Evolutionary conservation across 768 basidiomycete genomes (phyloP).

Genomic region (Cyclocybe cylindracea): DNA sequence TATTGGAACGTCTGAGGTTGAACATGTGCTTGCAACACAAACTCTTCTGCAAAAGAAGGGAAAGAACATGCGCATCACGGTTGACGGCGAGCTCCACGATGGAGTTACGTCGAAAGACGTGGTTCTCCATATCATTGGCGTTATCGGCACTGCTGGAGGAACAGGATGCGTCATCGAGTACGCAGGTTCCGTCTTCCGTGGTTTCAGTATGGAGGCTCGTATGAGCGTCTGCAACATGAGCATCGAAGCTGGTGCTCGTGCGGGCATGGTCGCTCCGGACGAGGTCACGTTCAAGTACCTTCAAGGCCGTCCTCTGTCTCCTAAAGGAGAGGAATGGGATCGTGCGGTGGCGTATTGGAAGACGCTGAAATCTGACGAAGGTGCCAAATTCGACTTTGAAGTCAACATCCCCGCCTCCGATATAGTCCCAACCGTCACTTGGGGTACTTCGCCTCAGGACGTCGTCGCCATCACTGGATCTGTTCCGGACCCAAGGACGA

Average conservation of each 20-base stretch:
- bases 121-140: constrained; percentile 86
- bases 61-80: constrained; percentile 91
- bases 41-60: constrained; percentile 84
- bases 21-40: constrained; percentile 92
- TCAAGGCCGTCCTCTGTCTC: constrained; percentile 76
- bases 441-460: constrained; percentile 93
- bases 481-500: constrained; percentile 74
- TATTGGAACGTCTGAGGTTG: constrained; percentile 92
- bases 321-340: constrained; percentile 86
- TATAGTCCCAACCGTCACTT: constrained; percentile 88
- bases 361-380: constrained; percentile 76
- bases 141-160: constrained; percentile 92
- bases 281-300: constrained; percentile 86
- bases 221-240: constrained; percentile 96
- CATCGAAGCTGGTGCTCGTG: constrained; percentile 90
- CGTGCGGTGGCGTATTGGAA: constrained; percentile 85
- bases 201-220: constrained; percentile 86
- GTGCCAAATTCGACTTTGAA: constrained; percentile 82
- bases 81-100: constrained; percentile 78
- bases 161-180: constrained; percentile 93
- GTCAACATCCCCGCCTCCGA: constrained; percentile 80
- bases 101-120: constrained; percentile 91
- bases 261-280: constrained; percentile 92
- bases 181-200: constrained; percentile 84
- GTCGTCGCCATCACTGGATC: constrained; percentile 79